Conservation (phyloP, 768 basidiomycete species). For the Pisolithus tinctorius region DNA sequence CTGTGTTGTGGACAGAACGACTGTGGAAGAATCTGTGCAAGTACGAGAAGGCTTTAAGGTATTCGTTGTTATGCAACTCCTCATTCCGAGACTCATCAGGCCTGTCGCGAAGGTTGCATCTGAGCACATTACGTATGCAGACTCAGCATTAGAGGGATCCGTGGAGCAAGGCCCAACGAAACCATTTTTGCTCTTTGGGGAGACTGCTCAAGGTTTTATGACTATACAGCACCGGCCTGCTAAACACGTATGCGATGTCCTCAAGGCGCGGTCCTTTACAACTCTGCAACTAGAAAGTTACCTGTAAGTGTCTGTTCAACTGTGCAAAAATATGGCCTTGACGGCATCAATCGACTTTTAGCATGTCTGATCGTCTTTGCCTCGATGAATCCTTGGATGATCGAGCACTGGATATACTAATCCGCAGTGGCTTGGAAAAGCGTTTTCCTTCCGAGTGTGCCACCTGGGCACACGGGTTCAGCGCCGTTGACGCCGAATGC, state of each 20-base stretch:
- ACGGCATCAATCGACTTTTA: background rate
- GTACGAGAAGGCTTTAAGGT: conserved; percentile 42
- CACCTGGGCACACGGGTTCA: conserved; percentile 13
- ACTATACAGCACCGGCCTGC: conserved; percentile 21
- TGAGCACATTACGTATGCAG: conserved; percentile 7
- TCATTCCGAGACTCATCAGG: background rate
- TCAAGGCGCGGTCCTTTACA: background rate
- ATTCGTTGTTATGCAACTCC: background rate
- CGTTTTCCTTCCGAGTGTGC: conserved; percentile 19
- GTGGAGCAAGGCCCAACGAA: conserved; percentile 4
- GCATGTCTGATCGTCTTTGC: conserved; percentile 16
- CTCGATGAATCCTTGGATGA: conserved; percentile 19
- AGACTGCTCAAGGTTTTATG: conserved; percentile 36
- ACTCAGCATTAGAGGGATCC: conserved; percentile 4
- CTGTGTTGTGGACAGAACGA: conserved; percentile 20
- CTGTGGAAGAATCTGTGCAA: conserved; percentile 45
- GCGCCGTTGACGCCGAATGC: background rate
- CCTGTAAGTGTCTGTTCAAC: conserved; percentile 14
- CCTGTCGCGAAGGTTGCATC: conserved; percentile 6
- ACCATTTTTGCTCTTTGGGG: conserved; percentile 32
- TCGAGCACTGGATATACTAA: conserved; percentile 21
- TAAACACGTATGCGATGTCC: background rate
- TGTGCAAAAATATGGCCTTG: background rate
- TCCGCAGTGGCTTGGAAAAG: conserved; percentile 21
- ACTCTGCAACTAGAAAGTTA: conserved; percentile 8